phyloP scores from a whole-genome alignment of 768 basidiomycete genomes.

The Kwoniella pini region DNA sequence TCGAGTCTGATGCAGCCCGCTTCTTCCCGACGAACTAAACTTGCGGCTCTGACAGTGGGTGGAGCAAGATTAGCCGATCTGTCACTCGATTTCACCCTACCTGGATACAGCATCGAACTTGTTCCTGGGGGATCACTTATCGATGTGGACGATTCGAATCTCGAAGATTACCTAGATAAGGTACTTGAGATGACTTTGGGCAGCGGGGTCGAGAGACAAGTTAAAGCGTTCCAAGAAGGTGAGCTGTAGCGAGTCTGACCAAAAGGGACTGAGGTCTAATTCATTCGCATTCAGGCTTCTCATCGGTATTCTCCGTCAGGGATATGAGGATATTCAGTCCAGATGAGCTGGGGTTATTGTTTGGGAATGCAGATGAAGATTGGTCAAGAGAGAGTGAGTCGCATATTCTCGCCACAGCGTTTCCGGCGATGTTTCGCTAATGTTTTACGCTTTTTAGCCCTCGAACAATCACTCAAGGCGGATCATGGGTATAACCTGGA shows the following conservation, averaged over 20 bases:
- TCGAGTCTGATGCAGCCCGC: conserved; percentile 16
- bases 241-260: background rate
- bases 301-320: conserved; percentile 84
- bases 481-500: conserved; percentile 98
- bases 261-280: no score
- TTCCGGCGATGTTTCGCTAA: background rate
- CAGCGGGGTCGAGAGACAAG: conserved; percentile 73
- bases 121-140: conserved; percentile 79
- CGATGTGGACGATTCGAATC: conserved; percentile 79
- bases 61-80: conserved; percentile 78
- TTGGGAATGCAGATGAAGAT: conserved; percentile 96
- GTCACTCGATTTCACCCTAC: conserved; percentile 91
- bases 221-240: conserved; percentile 84
- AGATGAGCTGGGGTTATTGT: conserved; percentile 92
- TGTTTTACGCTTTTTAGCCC: conserved; percentile 56
- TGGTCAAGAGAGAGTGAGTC: conserved; percentile 85
- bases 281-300: conserved; percentile 42
- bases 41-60: conserved; percentile 42
- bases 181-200: conserved; percentile 87
- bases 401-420: background rate
- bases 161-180: conserved; percentile 82
- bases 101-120: conserved; percentile 91
- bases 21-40: conserved; percentile 42
- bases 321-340: conserved; percentile 90
- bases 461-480: conserved; percentile 87